Conservation (phyloP, 805 yeast genomes). For the Lipomyces anomalus region DNA sequence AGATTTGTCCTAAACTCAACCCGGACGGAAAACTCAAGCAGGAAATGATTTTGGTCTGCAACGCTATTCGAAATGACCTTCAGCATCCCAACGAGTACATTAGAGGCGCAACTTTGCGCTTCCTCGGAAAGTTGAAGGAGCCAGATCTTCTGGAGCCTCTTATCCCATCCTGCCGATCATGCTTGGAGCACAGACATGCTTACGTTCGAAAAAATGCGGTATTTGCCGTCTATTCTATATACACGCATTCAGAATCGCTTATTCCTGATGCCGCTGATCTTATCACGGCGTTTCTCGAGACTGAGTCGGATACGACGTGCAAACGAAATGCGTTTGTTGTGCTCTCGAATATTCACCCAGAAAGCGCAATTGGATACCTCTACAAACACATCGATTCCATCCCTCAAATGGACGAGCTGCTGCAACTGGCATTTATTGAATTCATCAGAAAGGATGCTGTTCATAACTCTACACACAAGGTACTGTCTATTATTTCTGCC, state of each 20-base stretch:
- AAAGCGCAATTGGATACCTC: slow-evolving; percentile 73
- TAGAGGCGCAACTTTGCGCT: slow-evolving; percentile 91
- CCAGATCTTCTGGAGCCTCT: slow-evolving; percentile 91
- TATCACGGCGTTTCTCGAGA: slow-evolving; percentile 61
- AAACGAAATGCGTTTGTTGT: slow-evolving; percentile 93
- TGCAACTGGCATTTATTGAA: slow-evolving; percentile 86
- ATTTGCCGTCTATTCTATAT: slow-evolving; percentile 79
- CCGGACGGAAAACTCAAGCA: slow-evolving; percentile 87
- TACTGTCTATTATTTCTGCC: too few species aligned
- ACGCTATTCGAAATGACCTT: slow-evolving; percentile 93
- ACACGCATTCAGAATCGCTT: slow-evolving; percentile 74
- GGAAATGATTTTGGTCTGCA: slow-evolving; percentile 97
- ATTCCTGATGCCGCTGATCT: slow-evolving; percentile 95
- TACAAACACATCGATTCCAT: slow-evolving; percentile 61
- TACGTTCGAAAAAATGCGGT: slow-evolving; percentile 97
- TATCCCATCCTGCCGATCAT: slow-evolving; percentile 84
- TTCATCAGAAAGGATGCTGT: slow-evolving; percentile 80
- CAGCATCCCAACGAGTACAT: slow-evolving; percentile 98
- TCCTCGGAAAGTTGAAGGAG: slow-evolving; percentile 83
- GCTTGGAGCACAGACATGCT: slow-evolving; percentile 94
- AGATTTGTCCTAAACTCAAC: slow-evolving; percentile 88
- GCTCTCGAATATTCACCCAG: slow-evolving; percentile 74
- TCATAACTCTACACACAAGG: too few species aligned
- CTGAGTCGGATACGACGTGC: slow-evolving; percentile 89
- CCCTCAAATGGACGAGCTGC: slow-evolving; percentile 65